Percentiles rank a stretch among this genome's conserved stretches.
phyloP scores from a whole-genome alignment of 495 filamentous ascomycete species.

The Tuber magnatum region DNA sequence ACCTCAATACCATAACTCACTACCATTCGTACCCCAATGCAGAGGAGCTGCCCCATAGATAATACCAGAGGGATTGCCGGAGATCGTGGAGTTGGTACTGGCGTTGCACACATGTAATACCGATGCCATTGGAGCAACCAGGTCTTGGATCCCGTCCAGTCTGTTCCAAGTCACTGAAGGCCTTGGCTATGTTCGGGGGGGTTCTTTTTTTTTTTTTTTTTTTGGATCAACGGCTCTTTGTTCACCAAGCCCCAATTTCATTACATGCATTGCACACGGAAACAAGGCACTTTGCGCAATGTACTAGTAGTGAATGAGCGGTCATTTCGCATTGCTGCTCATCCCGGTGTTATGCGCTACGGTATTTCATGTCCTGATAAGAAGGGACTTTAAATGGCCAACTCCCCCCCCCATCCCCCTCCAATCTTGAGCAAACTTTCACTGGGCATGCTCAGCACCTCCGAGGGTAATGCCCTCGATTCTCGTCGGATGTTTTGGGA shows the following conservation, averaged over 20 bases:
- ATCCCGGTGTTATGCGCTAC: neutral
- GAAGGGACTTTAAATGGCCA: neutral
- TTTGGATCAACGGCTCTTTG: neutral
- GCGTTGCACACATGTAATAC: neutral
- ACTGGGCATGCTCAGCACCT: neutral
- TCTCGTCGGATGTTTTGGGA: neutral
- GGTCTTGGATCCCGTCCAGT: neutral
- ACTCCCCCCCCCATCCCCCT: neutral
- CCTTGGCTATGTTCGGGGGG: constrained; percentile 1
- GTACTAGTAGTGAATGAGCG: neutral
- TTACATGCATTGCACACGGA: neutral
- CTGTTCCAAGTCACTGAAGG: neutral
- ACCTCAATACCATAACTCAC: neutral
- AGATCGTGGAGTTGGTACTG: neutral
- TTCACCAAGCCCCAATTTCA: constrained; percentile 4
- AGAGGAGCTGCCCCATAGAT: neutral
- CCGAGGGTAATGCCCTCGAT: neutral
- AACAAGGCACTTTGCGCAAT: neutral
- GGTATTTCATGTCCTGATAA: neutral
- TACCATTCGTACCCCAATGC: neutral
- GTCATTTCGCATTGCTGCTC: neutral
- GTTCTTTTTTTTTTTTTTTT: constrained; percentile 1
- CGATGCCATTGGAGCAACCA: neutral
- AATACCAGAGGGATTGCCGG: neutral
- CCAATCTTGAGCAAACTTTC: neutral